phyloP scores from a whole-genome alignment of 768 basidiomycete genomes.

The Suillus weaverae region DNA sequence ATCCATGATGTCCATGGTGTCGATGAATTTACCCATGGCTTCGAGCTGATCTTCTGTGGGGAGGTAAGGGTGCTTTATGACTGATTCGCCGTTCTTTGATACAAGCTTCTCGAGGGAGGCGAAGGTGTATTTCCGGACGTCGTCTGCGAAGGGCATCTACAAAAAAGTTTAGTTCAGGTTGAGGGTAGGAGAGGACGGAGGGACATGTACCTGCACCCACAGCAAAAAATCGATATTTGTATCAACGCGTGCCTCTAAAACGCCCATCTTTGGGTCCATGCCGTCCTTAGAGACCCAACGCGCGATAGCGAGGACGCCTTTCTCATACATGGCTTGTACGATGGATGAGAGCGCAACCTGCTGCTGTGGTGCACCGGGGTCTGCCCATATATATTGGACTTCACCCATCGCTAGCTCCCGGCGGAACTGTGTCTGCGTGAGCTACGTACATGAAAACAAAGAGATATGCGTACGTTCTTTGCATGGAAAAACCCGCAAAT shows the following conservation, averaged over 20 bases:
- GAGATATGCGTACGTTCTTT: slow-evolving; percentile 51
- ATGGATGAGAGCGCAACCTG: slow-evolving; percentile 88
- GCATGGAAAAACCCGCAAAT: slow-evolving; percentile 79
- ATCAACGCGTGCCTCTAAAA: slow-evolving; percentile 62
- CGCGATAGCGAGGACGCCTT: slow-evolving; percentile 72
- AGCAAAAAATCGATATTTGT: slow-evolving; percentile 76
- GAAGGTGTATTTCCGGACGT: slow-evolving; percentile 85
- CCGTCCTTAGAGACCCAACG: slow-evolving; percentile 78
- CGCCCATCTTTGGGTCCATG: slow-evolving; percentile 83
- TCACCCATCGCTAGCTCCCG: slow-evolving; percentile 84
- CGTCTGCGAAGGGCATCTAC: slow-evolving; percentile 95
- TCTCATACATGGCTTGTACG: slow-evolving; percentile 73
- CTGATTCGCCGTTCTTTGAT: slow-evolving; percentile 69
- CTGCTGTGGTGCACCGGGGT: slow-evolving; percentile 59
- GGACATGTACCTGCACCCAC: slow-evolving; percentile 71
- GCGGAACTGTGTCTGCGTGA: slow-evolving; percentile 57
- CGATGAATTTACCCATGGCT: slow-evolving; percentile 87
- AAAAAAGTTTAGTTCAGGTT: background rate
- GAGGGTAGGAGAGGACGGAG: background rate
- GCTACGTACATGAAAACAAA: background rate
- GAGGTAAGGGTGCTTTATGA: slow-evolving; percentile 78
- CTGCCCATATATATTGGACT: slow-evolving; percentile 82
- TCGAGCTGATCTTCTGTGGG: slow-evolving; percentile 75
- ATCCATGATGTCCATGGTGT: slow-evolving; percentile 83
- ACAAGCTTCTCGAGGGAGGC: slow-evolving; percentile 73